A percentile compares a stretch with the other conserved stretches of the same genome.
These are phyloP conservation scores for Dendrobium chrysotoxum DNA, from an alignment of 106 monocot species.

Conservation along the genomic window DNA sequence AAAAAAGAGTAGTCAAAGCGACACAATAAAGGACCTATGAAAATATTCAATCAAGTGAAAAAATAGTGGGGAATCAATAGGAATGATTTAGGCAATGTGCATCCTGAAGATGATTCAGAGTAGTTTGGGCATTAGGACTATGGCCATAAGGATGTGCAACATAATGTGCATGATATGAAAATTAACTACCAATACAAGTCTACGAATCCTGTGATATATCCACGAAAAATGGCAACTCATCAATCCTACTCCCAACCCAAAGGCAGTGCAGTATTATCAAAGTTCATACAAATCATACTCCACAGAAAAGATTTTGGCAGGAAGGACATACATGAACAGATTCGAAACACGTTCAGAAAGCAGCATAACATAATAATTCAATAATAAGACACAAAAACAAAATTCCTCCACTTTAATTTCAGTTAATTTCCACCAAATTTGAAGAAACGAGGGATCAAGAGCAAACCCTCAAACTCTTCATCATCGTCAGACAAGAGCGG, in stretches of 20 bases:
- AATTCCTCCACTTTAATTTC: not conserved
- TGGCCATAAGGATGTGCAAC: not conserved
- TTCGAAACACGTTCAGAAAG: slow-evolving; percentile 1
- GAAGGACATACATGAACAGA: not conserved
- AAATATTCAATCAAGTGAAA: not conserved
- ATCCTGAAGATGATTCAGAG: not conserved
- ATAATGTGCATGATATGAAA: not conserved
- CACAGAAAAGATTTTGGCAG: too few relatives aligned
- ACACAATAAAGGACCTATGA: not conserved
- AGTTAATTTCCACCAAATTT: slow-evolving; percentile 1
- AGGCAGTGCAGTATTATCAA: not conserved
- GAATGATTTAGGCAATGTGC: not conserved
- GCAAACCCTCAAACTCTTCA: slow-evolving; percentile 63
- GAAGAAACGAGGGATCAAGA: slow-evolving; percentile 1
- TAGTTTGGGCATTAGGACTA: not conserved
- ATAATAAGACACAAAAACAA: not conserved
- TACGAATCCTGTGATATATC: not conserved
- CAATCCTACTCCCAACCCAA: not conserved
- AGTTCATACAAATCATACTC: not conserved
- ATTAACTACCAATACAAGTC: not conserved
- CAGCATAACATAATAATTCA: not conserved
- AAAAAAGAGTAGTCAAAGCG: not conserved
- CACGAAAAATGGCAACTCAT: not conserved
- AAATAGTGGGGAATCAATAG: not conserved
- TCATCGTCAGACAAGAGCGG: slow-evolving; percentile 71